Evolutionary conservation across 1,139 yeast genomes (phyloP), one percentile per base, ranked within the genome.

Genomic region (Yamadazyma sp.): DNA sequence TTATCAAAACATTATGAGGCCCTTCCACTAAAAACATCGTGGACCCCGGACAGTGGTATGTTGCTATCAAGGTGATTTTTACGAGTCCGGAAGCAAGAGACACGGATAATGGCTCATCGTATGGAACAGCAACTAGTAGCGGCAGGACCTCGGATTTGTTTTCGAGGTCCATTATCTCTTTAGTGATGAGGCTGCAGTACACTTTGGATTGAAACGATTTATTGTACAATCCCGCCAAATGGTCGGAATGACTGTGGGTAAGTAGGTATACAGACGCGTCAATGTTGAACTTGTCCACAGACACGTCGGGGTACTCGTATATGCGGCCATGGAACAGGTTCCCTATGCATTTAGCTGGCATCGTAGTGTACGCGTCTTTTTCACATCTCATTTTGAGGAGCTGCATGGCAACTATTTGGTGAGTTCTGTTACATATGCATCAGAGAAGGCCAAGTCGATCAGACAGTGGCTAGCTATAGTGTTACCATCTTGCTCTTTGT

Each of bases 31-130:
- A 61, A 42, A 76, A 72, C 82, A 80, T 77, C 4, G 67, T 63
- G 3, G 84, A 67, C 2, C 86, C 87, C 4, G 84, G 81, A 48
- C 86, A 81, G 48, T 81, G 87, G 47, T 80, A 72, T 0, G 80
- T 62, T 7, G 68, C 61, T 3, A 72, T 59, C 35, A 64, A 43
- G 0, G 68, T 61, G 4, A 63, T 40, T 6, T 23, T 43, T 8
- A 66, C 39, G 3, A 14, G 29, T 11, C 46, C 44, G 2, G 31
- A 53, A 15, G 39, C 47, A 2, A 50, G 49, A 0, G 30, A 38
- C 9, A 54, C 37, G 7, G 32, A 39, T 31, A 62, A 57, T 1
- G 70, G 64, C 2, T 34, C 34, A 36, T 71, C 64, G 31, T 44
- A 53, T 10, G 52, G 51, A n/a, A 57, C 36, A 0, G 57, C 47